These are phyloP conservation scores for Trichophyton benhamiae DNA, from an alignment of 2,329 filamentous ascomycete genomes.

Conservation along the genomic window DNA sequence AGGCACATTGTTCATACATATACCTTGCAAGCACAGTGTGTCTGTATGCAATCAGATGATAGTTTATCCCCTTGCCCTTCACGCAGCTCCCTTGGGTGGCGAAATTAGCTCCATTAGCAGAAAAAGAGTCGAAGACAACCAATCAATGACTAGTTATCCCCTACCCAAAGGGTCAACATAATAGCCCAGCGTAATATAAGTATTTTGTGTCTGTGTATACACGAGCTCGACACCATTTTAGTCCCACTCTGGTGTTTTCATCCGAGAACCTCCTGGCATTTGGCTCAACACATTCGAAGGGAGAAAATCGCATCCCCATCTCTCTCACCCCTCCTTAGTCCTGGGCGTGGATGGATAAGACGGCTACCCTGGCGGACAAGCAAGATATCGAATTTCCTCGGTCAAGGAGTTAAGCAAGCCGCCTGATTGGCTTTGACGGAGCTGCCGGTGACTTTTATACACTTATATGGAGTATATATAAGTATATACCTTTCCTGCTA, in stretches of 20 bases:
- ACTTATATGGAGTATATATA: no score
- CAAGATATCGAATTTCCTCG: background rate
- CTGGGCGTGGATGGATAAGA: background rate
- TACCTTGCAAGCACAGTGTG: background rate
- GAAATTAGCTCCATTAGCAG: background rate
- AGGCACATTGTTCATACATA: no score
- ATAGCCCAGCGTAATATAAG: background rate
- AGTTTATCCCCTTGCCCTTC: background rate
- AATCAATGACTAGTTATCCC: background rate
- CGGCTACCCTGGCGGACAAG: background rate
- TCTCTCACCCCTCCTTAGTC: background rate
- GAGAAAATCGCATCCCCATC: background rate
- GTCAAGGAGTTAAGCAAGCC: background rate
- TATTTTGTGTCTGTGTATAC: background rate
- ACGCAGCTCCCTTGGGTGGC: background rate
- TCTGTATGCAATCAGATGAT: constrained; percentile 1
- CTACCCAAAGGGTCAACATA: background rate
- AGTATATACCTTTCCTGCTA: background rate
- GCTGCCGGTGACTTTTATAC: constrained; percentile 3
- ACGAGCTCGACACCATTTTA: background rate
- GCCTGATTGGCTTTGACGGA: background rate
- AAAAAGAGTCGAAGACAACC: background rate
- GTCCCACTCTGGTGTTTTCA: background rate
- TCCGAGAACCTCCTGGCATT: background rate
- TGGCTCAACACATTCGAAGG: background rate